These are phyloP conservation scores for Rutstroemia sp. DNA, from an alignment of 2,329 filamentous ascomycete species.

Conservation along the genomic window DNA sequence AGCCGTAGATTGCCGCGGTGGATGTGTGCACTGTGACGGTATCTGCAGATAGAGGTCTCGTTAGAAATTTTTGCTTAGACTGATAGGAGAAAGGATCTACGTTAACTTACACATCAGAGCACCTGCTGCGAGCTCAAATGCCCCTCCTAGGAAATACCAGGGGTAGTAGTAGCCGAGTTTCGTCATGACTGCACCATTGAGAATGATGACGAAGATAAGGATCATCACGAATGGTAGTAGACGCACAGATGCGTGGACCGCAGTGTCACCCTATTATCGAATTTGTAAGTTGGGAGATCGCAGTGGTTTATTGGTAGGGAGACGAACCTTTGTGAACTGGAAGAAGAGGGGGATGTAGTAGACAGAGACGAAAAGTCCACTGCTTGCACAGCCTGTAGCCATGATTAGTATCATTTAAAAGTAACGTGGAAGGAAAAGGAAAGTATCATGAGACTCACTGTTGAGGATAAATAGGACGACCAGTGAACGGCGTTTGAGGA, in stretches of 20 bases:
- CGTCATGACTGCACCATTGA: conserved; percentile 31
- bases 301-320: not conserved
- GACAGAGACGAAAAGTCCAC: conserved; percentile 33
- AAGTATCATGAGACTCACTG: conserved; percentile 11
- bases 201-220: not conserved
- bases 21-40: not conserved
- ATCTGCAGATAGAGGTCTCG: not conserved
- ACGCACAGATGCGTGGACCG: conserved; percentile 34
- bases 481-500: conserved; percentile 7
- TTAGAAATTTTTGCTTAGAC: not conserved
- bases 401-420: not conserved
- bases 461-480: not conserved
- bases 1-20: not conserved
- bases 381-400: conserved; percentile 28
- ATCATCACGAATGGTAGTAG: conserved; percentile 19
- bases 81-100: conserved; percentile 19
- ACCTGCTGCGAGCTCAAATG: conserved; percentile 18
- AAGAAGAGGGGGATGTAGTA: conserved; percentile 28
- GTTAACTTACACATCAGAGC: not conserved
- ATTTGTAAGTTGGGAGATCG: not conserved
- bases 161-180: conserved; percentile 31
- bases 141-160: conserved; percentile 23
- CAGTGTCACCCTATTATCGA: conserved; percentile 31
- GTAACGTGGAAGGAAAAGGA: not conserved
- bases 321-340: conserved; percentile 34